A percentile compares a stretch with the other conserved stretches of the same genome.
Evolutionary conservation across 176 grass and related monocot genomes (phyloP).

Genomic region (Aegilops longissima): DNA sequence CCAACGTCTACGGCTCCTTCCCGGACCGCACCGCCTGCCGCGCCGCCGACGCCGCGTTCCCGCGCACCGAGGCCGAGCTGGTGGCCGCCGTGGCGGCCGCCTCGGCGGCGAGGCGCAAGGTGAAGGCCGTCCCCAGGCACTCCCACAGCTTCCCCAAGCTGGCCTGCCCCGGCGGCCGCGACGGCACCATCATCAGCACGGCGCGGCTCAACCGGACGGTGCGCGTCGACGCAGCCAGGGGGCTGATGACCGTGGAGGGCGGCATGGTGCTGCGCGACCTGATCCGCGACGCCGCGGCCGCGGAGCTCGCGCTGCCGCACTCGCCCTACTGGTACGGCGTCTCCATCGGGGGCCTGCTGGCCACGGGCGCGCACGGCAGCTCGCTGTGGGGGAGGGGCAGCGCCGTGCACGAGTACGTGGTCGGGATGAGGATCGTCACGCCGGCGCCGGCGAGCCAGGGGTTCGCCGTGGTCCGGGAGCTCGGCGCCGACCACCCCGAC

Average conservation of each 20-base stretch:
- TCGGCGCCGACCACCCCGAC: background rate
- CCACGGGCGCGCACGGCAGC: constrained; percentile 32
- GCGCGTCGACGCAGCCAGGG: background rate
- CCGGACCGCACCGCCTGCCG: constrained; percentile 49
- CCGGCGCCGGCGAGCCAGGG: background rate
- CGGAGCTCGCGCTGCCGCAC: constrained; percentile 44
- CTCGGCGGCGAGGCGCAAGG: constrained; percentile 16
- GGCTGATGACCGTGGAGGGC: constrained; percentile 29
- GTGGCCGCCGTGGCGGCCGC: constrained; percentile 37
- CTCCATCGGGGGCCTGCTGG: constrained; percentile 48
- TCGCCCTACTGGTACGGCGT: constrained; percentile 54
- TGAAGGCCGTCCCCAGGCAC: constrained; percentile 45
- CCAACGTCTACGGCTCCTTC: constrained; percentile 31
- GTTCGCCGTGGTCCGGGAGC: constrained; percentile 20
- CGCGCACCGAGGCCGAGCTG: constrained; percentile 50
- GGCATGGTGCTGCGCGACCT: constrained; percentile 45
- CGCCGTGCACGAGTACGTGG: background rate
- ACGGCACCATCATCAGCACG: constrained; percentile 47
- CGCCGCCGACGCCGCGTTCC: constrained; percentile 34
- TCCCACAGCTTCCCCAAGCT: constrained; percentile 64
- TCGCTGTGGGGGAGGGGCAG: background rate
- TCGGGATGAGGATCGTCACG: background rate
- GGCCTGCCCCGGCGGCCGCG: constrained; percentile 42
- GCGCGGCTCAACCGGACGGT: constrained; percentile 18
- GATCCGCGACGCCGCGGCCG: constrained; percentile 34